phyloP scores from a whole-genome alignment of 1,284 basidiomycete genomes.

The Puccinia brachypodii region DNA sequence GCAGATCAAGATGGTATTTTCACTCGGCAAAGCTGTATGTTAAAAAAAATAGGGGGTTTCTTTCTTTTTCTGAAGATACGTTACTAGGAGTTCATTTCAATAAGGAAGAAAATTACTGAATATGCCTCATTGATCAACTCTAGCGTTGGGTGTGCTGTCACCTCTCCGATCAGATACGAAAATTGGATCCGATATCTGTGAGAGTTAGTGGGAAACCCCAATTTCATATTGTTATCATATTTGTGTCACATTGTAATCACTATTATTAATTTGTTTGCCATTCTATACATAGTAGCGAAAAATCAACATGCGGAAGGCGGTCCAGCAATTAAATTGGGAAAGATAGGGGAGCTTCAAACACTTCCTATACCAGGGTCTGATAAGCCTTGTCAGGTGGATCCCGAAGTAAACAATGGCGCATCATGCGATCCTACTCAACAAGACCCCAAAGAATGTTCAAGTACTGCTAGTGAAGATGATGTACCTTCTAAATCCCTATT shows the following conservation, averaged over 20 bases:
- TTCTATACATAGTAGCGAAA: neutral
- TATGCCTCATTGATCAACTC: neutral
- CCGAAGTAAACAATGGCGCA: too few relatives aligned
- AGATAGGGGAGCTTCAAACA: too few relatives aligned
- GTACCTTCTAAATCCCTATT: too few relatives aligned
- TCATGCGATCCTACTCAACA: too few relatives aligned
- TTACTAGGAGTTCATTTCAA: neutral
- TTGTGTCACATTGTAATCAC: neutral
- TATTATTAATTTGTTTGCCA: neutral
- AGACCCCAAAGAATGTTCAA: too few relatives aligned
- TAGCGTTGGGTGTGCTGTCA: neutral
- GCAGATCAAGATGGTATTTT: neutral
- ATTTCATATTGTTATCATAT: neutral
- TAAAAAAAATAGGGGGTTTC: neutral
- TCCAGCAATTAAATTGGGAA: neutral
- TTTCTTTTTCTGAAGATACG: neutral
- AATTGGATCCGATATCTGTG: neutral
- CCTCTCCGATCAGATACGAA: neutral
- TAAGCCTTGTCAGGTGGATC: too few relatives aligned
- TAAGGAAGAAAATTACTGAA: neutral
- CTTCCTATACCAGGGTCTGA: conserved; percentile 1
- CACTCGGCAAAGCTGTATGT: neutral
- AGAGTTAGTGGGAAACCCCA: neutral
- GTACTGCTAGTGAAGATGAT: too few relatives aligned
- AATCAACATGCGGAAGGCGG: neutral